Conservation (phyloP, 2,329 filamentous ascomycete genomes). For the Periglandula ipomoeae region DNA sequence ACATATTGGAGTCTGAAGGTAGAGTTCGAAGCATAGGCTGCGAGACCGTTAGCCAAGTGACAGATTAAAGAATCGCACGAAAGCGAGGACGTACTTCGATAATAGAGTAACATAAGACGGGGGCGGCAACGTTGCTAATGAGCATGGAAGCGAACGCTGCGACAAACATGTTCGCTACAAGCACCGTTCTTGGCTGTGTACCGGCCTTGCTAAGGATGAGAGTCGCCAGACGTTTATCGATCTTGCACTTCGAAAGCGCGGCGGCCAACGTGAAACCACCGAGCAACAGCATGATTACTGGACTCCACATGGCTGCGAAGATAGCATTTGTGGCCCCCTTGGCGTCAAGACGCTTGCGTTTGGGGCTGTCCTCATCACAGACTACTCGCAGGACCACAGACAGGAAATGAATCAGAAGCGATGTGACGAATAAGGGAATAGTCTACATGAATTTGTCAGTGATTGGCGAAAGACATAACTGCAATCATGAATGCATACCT, state of each 20-base stretch:
- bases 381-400: slow-evolving; percentile 82
- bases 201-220: slow-evolving; percentile 95
- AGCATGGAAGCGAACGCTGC: slow-evolving; percentile 98
- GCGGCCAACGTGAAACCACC: slow-evolving; percentile 95
- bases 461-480: background rate
- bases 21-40: slow-evolving; percentile 91
- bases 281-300: slow-evolving; percentile 94
- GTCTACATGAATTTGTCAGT: slow-evolving; percentile 42
- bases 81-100: slow-evolving; percentile 59
- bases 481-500: slow-evolving; percentile 43
- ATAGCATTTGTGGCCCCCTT: slow-evolving; percentile 76
- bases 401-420: slow-evolving; percentile 85
- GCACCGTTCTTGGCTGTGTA: slow-evolving; percentile 76
- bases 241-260: slow-evolving; percentile 91
- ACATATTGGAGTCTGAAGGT: slow-evolving; percentile 82
- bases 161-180: slow-evolving; percentile 98
- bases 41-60: background rate
- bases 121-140: slow-evolving; percentile 96
- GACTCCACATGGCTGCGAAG: slow-evolving; percentile 97
- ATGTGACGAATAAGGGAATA: slow-evolving; percentile 94
- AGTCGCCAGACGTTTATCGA: slow-evolving; percentile 94
- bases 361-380: slow-evolving; percentile 52
- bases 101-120: slow-evolving; percentile 94
- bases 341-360: slow-evolving; percentile 61
- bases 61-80: background rate